phyloP scores from a whole-genome alignment of 306 rosid genomes.

The Citrullus mucosospermus region DNA sequence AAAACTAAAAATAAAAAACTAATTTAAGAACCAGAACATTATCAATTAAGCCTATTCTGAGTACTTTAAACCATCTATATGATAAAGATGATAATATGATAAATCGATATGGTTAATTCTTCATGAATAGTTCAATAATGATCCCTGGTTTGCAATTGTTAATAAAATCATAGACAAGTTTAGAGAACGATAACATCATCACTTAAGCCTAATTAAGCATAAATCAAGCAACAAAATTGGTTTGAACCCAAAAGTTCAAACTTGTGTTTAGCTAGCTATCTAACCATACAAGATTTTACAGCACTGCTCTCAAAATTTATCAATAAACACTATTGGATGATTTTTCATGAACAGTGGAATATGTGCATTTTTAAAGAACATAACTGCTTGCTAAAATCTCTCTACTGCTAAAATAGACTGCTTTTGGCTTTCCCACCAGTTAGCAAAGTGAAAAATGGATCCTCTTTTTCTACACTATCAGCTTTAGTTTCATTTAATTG shows the following conservation, averaged over 20 bases:
- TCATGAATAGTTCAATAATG: too few relatives aligned
- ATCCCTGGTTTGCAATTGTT: too few relatives aligned
- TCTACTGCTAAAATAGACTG: conserved; percentile 31
- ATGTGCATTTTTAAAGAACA: neutral
- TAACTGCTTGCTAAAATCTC: neutral
- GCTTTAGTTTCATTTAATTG: conserved; percentile 16
- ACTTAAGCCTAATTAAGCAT: too few relatives aligned
- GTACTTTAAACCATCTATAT: too few relatives aligned
- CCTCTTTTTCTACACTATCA: conserved; percentile 14
- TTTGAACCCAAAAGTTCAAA: neutral
- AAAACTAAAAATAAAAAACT: too few relatives aligned
- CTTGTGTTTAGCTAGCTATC: neutral
- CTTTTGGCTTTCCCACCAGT: conserved; percentile 23
- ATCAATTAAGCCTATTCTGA: too few relatives aligned
- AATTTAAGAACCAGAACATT: too few relatives aligned
- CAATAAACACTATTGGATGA: neutral
- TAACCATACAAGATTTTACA: neutral
- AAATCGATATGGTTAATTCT: too few relatives aligned
- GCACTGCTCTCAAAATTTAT: neutral
- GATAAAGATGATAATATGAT: too few relatives aligned
- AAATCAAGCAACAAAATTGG: neutral
- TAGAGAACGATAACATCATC: neutral
- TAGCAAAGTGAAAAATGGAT: conserved; percentile 37
- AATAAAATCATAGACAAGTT: neutral
- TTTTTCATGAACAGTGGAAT: neutral